Base-by-base conservation (phyloP, 2,329 filamentous ascomycete species). In the Phoma sp. region DNA sequence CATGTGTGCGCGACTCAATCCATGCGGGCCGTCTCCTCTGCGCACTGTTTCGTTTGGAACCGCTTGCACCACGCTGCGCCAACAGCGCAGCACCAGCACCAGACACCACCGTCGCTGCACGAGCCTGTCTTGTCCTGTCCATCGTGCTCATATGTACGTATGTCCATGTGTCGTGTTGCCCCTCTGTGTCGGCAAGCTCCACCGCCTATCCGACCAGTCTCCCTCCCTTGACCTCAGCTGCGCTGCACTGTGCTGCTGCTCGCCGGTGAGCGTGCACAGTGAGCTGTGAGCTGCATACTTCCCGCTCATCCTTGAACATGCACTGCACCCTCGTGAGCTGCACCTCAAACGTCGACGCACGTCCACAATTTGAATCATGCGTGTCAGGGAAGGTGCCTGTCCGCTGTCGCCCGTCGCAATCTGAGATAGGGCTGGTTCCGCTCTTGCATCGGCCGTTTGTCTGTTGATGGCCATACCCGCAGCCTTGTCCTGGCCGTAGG, bases 391-490 rank as follows among this genome's bases (percentile, higher is more conserved):
- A 42, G 29, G 37, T 56, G 59, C 59, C 51, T 56, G 59, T 55
- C 14, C 39, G 35, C 27, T 32, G 41, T 45, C 35, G 47, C 60
- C 57, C 59, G 60, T 61, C 60, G 59, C 58, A 60, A 58, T 66
- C 57, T 55, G 60, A 61, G 59, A 66, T 70, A 71, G 69, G 68
- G 66, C 70, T 72, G 68, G 61, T 65, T 23, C 64, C 61, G 60
- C 66, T 62, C 59, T 53, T 64, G 65, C 67, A 64, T 65, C 67
- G 58, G 64, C 52, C 64, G 52, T 56, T 61, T 62, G 57, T 51
- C 62, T 61, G 44, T 54, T 51, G 43, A 53, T 56, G 54, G 53
- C 47, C 41, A 44, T 50, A 48, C 38, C 50, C 48, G 32, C 40
- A 53, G 47, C 54, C 59, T 52, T 52, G 57, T 57, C 50, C 57